phyloP scores from a whole-genome alignment of 2,329 filamentous ascomycete genomes.

The Aspergillus ochraceoroseus region DNA sequence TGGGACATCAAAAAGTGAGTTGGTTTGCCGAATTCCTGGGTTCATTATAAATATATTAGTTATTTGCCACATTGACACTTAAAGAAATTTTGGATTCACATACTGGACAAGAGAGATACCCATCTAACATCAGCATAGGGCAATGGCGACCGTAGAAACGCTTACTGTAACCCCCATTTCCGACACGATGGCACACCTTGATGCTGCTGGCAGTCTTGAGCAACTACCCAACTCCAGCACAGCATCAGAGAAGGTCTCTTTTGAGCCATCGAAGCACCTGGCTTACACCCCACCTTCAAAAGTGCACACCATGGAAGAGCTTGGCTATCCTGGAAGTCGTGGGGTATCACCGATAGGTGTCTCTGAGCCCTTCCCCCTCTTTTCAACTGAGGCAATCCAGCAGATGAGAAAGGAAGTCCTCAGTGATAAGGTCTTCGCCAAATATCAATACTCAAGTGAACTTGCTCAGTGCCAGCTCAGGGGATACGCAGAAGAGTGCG shows the following conservation, averaged over 20 bases:
- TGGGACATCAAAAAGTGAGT: too few species aligned
- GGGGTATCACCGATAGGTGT: constrained; percentile 61
- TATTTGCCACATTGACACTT: too few species aligned
- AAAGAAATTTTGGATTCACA: too few species aligned
- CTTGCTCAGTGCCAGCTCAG: constrained; percentile 54
- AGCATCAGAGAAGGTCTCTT: constrained; percentile 27
- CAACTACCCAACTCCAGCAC: not conserved
- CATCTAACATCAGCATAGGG: not conserved
- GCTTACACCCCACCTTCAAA: constrained; percentile 49
- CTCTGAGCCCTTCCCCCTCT: constrained; percentile 61
- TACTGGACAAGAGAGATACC: too few species aligned
- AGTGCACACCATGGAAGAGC: constrained; percentile 57
- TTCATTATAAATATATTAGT: not conserved
- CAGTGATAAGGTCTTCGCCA: constrained; percentile 51
- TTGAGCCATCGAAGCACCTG: constrained; percentile 55
- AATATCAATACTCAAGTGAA: constrained; percentile 57
- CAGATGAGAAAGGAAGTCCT: constrained; percentile 61
- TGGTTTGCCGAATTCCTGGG: too few species aligned
- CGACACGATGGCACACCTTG: not conserved
- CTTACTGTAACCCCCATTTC: constrained; percentile 1
- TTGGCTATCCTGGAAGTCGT: constrained; percentile 51
- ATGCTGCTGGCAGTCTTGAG: not conserved
- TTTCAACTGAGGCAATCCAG: constrained; percentile 57
- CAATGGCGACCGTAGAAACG: constrained; percentile 6
- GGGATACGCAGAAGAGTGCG: constrained; percentile 55